phyloP scores from a whole-genome alignment of 331 rosid genomes.

The Pyrus hybrid region DNA sequence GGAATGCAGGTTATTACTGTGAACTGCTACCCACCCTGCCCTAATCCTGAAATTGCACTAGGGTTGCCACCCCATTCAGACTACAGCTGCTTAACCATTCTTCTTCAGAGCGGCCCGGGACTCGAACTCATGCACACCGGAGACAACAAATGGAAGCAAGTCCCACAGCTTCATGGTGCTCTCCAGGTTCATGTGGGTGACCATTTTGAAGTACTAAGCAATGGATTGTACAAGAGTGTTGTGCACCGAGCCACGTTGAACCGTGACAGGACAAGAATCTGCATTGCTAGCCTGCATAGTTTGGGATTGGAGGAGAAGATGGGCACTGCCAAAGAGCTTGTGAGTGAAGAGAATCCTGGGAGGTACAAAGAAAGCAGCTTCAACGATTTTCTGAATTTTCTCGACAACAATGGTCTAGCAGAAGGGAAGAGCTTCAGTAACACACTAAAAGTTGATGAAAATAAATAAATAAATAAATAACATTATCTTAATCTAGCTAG shows the following conservation, averaged over 20 bases:
- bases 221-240: slow-evolving; percentile 22
- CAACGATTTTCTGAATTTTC: slow-evolving; percentile 44
- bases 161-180: slow-evolving; percentile 10
- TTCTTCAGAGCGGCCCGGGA: slow-evolving; percentile 31
- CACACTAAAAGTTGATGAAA: slow-evolving; percentile 23
- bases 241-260: slow-evolving; percentile 26
- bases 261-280: slow-evolving; percentile 21
- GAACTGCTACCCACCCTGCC: slow-evolving; percentile 50
- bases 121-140: slow-evolving; percentile 23
- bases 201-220: slow-evolving; percentile 37
- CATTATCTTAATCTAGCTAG: neutral
- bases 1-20: slow-evolving; percentile 47
- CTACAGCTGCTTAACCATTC: slow-evolving; percentile 41
- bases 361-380: slow-evolving; percentile 30
- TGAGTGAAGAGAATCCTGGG: slow-evolving; percentile 14
- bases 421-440: slow-evolving; percentile 42
- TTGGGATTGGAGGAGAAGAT: slow-evolving; percentile 34
- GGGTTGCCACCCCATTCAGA: slow-evolving; percentile 60
- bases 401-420: slow-evolving; percentile 26
- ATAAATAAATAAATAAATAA: neutral
- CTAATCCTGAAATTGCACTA: slow-evolving; percentile 29
- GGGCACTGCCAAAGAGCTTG: slow-evolving; percentile 29
- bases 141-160: slow-evolving; percentile 15
- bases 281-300: slow-evolving; percentile 28
- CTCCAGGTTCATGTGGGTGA: slow-evolving; percentile 35